phyloP scores from a whole-genome alignment of 257 asterid species.

The Rauvolfia tetraphylla region DNA sequence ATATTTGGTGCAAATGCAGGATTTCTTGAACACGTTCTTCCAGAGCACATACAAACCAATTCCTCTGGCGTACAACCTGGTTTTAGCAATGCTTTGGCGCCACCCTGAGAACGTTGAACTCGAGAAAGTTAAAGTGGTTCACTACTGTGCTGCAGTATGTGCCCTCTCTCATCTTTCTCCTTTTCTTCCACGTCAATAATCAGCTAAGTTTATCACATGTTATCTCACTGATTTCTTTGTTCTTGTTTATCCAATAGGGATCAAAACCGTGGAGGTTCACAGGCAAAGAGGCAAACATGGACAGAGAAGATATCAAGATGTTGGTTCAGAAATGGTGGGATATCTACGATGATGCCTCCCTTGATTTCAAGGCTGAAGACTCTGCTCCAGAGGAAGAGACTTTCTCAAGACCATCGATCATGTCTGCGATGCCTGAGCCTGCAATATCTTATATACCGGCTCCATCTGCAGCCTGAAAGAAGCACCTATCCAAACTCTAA shows the following conservation, averaged over 20 bases:
- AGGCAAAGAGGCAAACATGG: constrained; percentile 57
- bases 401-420: constrained; percentile 43
- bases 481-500: background rate
- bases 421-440: constrained; percentile 48
- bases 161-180: background rate
- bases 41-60: constrained; percentile 50
- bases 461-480: constrained; percentile 58
- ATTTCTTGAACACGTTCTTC: constrained; percentile 66
- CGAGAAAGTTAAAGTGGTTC: constrained; percentile 67
- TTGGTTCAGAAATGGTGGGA: constrained; percentile 71
- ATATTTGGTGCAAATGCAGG: constrained; percentile 30
- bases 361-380: constrained; percentile 46
- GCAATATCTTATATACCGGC: constrained; percentile 52
- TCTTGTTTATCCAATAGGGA: constrained; percentile 29
- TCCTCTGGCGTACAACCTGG: constrained; percentile 55
- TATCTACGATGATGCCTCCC: constrained; percentile 48
- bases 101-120: constrained; percentile 63
- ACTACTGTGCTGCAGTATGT: constrained; percentile 67
- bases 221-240: background rate
- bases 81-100: constrained; percentile 71
- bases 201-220: background rate
- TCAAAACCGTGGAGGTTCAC: constrained; percentile 75
- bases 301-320: constrained; percentile 56
- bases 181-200: background rate
- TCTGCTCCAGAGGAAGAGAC: constrained; percentile 26